Evolutionary conservation across 176 grass and related monocot genomes (phyloP), one percentile per base, ranked within the genome.

Genomic region (Rhipidocladum racemiflorum): DNA sequence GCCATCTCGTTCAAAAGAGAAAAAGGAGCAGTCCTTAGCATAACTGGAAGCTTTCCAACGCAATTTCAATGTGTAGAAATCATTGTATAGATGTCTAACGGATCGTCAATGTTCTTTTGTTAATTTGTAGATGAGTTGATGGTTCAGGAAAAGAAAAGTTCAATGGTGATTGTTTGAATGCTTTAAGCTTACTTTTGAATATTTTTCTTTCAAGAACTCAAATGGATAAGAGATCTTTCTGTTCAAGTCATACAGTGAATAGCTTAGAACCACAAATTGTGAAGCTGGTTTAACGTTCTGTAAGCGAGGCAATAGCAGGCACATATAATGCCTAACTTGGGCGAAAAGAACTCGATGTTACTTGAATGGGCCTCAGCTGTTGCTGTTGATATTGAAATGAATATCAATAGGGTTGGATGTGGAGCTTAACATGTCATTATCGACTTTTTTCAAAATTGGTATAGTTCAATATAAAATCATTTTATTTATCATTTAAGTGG

Each of bases 1-100:
- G 21, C 1, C 60, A 20, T 39, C 48, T 50, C 21, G 56, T 49
- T 69, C 51, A 50, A 30, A 75, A 74, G 51, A 85, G 18, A 24
- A 24, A 18, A 24, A 35, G 46, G 42, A 14, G 53, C 29, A 82
- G 46, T 59, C 65, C n/a, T 81, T 48, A 61, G 61, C 79, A 45
- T 50, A 75, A 40, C 55, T 78, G 36, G 30, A 61, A 80, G 71
- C 34, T 67, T 81, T 62, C 12, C 23, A 23, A 55, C 24, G 35
- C 11, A 66, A 68, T 64, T 83, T 25, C 72, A 36, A 12, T 79
- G 82, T 82, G 82, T 49, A 88, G 79, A 42, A 88, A 77, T 79
- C 65, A 53, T 74, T 65, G 54, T 74, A 78, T 27, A 89, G 59
- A 38, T 53, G 23, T 43, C 57, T 64, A 27, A 81, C 72, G 51